These are phyloP conservation scores for Boletus speciosus DNA, from an alignment of 768 basidiomycete species.

Conservation along the genomic window DNA sequence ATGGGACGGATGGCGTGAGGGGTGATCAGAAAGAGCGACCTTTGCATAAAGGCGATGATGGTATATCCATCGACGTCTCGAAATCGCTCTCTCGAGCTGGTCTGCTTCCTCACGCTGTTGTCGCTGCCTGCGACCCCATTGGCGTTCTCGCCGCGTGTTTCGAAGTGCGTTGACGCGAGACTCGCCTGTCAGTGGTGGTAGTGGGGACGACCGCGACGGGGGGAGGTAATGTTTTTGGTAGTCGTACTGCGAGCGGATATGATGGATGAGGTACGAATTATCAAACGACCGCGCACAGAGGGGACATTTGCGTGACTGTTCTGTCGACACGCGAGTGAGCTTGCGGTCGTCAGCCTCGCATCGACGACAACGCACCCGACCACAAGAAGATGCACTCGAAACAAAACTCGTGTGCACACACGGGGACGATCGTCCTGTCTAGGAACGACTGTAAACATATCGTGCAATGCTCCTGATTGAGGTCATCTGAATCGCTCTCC, in stretches of 20 bases:
- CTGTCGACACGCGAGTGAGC: slow-evolving; percentile 30
- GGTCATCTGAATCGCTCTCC: not conserved
- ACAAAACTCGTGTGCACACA: slow-evolving; percentile 91
- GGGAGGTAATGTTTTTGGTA: slow-evolving; percentile 77
- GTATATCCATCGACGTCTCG: slow-evolving; percentile 77
- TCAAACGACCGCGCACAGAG: slow-evolving; percentile 68
- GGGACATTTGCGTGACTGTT: slow-evolving; percentile 76
- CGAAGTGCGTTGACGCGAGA: slow-evolving; percentile 29
- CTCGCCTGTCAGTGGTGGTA: slow-evolving; percentile 32
- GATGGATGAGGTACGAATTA: slow-evolving; percentile 71
- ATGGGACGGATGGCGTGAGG: not conserved
- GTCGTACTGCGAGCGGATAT: slow-evolving; percentile 72
- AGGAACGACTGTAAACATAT: slow-evolving; percentile 79
- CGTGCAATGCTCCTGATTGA: slow-evolving; percentile 53
- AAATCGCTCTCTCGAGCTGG: slow-evolving; percentile 71
- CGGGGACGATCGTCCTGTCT: slow-evolving; percentile 79
- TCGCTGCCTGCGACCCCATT: slow-evolving; percentile 54
- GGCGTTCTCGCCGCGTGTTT: slow-evolving; percentile 39
- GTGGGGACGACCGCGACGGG: slow-evolving; percentile 55
- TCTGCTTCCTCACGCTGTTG: slow-evolving; percentile 57
- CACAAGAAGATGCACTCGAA: slow-evolving; percentile 87
- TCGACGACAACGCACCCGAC: slow-evolving; percentile 55
- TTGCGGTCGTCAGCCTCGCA: not conserved
- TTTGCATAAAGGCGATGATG: slow-evolving; percentile 79
- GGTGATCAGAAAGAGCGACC: slow-evolving; percentile 41